Conservation (phyloP, 73 alveolate genomes). For the Effrenium voratum region DNA sequence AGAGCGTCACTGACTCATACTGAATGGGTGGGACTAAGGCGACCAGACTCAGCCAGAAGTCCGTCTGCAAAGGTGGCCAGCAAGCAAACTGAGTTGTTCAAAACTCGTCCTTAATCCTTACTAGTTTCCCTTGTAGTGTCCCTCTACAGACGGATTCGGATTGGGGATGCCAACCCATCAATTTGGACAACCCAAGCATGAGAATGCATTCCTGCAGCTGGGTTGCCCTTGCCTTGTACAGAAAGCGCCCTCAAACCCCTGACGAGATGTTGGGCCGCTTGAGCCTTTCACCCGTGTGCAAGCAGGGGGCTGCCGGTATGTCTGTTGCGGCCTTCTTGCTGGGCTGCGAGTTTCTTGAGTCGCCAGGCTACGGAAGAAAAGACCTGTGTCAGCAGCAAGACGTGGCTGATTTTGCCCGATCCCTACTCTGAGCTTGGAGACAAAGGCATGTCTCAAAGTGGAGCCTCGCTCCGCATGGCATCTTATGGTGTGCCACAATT, state of each 20-base stretch:
- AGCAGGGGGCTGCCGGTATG: not conserved
- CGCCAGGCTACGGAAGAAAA: constrained; percentile 65
- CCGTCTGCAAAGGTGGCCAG: constrained; percentile 15
- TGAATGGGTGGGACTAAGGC: no score
- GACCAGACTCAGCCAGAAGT: not conserved
- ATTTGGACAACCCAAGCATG: no score
- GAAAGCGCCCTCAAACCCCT: not conserved
- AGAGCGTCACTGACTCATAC: no score
- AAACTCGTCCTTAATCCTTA: no score
- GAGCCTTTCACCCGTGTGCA: not conserved
- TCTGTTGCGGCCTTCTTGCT: not conserved
- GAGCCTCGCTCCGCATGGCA: not conserved
- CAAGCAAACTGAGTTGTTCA: no score
- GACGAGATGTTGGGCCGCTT: not conserved
- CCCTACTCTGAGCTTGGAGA: not conserved
- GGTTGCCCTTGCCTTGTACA: not conserved
- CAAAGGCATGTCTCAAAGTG: not conserved
- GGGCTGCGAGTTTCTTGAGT: not conserved
- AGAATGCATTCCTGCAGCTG: no score
- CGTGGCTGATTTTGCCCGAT: constrained; percentile 71
- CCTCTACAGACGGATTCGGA: no score
- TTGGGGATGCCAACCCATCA: no score
- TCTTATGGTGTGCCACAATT: no score
- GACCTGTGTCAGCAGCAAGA: constrained; percentile 67
- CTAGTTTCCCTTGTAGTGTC: no score